phyloP scores from a whole-genome alignment of 257 asterid genomes.

The Lycium barbarum region DNA sequence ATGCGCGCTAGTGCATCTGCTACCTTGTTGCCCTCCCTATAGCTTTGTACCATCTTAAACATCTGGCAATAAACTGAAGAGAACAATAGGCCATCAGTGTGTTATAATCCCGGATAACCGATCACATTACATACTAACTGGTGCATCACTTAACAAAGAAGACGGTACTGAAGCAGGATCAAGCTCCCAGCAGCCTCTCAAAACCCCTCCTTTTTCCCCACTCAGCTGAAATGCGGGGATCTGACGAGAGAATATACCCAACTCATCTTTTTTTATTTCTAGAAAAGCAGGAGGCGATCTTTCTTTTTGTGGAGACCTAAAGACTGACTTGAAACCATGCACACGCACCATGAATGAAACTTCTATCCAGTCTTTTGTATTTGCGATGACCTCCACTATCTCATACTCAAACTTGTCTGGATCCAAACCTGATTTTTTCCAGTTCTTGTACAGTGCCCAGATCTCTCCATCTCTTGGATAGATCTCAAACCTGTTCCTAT shows the following conservation, averaged over 20 bases:
- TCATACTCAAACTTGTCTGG: conserved; percentile 34
- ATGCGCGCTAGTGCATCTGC: no score
- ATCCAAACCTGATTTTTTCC: conserved; percentile 31
- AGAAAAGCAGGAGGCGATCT: conserved; percentile 25
- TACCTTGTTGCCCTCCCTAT: no score
- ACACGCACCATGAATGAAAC: conserved; percentile 35
- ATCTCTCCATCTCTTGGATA: conserved; percentile 43
- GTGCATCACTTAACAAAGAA: no score
- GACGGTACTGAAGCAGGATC: no score
- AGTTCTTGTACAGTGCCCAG: conserved; percentile 42
- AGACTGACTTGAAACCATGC: conserved; percentile 35
- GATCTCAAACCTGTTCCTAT: conserved; percentile 24
- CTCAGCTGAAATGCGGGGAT: no score
- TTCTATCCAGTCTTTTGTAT: conserved; percentile 9
- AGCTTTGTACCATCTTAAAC: not conserved
- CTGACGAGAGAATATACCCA: conserved; percentile 18
- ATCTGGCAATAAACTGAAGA: not conserved
- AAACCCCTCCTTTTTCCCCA: no score
- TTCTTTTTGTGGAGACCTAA: conserved; percentile 32
- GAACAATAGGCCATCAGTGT: not conserved
- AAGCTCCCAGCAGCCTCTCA: no score
- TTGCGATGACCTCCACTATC: conserved; percentile 38
- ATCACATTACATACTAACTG: no score
- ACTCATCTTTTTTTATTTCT: conserved; percentile 31
- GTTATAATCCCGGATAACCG: not conserved